Conservation (phyloP, 345 rosid species). For the Rhizophora apiculata region DNA sequence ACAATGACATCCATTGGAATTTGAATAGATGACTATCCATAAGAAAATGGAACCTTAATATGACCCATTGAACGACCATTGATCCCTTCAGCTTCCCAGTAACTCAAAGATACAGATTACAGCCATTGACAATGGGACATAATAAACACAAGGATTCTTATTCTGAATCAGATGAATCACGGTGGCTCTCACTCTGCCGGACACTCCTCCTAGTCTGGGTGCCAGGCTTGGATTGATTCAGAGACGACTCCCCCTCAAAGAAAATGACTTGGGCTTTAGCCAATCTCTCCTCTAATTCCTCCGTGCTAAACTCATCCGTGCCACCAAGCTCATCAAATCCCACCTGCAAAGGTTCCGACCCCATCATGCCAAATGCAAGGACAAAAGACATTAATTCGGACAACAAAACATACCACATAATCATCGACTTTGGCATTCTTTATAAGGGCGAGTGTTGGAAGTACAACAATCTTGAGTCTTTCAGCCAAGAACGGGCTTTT, state of each 20-base stretch:
- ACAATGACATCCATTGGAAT: too few relatives aligned
- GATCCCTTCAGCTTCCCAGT: too few relatives aligned
- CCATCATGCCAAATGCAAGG: not conserved
- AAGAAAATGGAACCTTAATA: too few relatives aligned
- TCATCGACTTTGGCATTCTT: conserved; percentile 98
- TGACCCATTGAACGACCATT: too few relatives aligned
- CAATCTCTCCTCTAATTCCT: conserved; percentile 86
- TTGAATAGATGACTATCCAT: too few relatives aligned
- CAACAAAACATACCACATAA: conserved; percentile 62
- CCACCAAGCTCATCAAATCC: conserved; percentile 96
- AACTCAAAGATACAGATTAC: too few relatives aligned
- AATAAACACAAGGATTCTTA: not conserved
- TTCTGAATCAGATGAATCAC: conserved; percentile 28
- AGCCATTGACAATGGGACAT: too few relatives aligned
- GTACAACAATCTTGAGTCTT: conserved; percentile 82
- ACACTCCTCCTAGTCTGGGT: conserved; percentile 61
- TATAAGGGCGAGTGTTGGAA: conserved; percentile 91
- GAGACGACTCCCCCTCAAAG: conserved; percentile 79
- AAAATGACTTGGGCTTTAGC: conserved; percentile 81
- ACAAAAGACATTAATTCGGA: not conserved
- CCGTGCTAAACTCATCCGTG: conserved; percentile 89
- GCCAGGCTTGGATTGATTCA: conserved; percentile 41
- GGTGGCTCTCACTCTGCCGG: conserved; percentile 43
- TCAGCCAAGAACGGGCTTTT: conserved; percentile 97
- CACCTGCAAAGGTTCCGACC: conserved; percentile 43